These are phyloP conservation scores for Ogataea dorogensis DNA, from an alignment of 805 yeast species.

Conservation along the genomic window DNA sequence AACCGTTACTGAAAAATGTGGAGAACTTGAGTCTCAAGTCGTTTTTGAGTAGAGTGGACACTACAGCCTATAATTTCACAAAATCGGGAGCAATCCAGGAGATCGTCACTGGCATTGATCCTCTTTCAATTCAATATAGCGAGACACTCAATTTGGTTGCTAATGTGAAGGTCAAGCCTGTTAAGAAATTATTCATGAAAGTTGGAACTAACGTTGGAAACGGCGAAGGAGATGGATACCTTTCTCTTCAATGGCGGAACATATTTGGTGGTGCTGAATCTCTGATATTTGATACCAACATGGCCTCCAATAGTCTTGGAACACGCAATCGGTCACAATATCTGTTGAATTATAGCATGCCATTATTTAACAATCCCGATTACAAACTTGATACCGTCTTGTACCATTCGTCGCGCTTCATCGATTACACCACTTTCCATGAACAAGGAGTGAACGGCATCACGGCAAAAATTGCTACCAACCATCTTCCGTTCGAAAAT, in stretches of 20 bases:
- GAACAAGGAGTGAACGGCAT: conserved; percentile 45
- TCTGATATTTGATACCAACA: conserved; percentile 44
- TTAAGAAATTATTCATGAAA: conserved; percentile 72
- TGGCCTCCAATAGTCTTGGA: conserved; percentile 42
- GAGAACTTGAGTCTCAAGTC: conserved; percentile 37
- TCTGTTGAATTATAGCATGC: conserved; percentile 46
- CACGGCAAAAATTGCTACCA: conserved; percentile 40
- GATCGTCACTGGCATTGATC: conserved; percentile 36
- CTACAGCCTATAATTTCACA: conserved; percentile 41
- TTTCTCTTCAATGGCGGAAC: conserved; percentile 64
- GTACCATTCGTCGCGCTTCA: conserved; percentile 43
- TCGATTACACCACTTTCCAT: conserved; percentile 47
- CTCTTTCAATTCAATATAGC: conserved; percentile 17
- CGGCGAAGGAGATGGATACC: conserved; percentile 94
- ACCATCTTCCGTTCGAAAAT: conserved; percentile 29
- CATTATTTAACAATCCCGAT: conserved; percentile 42
- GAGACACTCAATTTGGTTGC: conserved; percentile 30
- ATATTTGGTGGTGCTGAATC: conserved; percentile 58
- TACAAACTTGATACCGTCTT: conserved; percentile 39
- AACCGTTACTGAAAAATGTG: conserved; percentile 42
- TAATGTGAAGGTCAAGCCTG: conserved; percentile 44
- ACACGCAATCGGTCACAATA: conserved; percentile 51
- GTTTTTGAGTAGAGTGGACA: conserved; percentile 42
- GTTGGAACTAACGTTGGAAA: conserved; percentile 96
- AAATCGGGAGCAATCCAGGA: conserved; percentile 45